Base-by-base conservation (phyloP, 805 yeast species). In the Kuraishia borneana region DNA sequence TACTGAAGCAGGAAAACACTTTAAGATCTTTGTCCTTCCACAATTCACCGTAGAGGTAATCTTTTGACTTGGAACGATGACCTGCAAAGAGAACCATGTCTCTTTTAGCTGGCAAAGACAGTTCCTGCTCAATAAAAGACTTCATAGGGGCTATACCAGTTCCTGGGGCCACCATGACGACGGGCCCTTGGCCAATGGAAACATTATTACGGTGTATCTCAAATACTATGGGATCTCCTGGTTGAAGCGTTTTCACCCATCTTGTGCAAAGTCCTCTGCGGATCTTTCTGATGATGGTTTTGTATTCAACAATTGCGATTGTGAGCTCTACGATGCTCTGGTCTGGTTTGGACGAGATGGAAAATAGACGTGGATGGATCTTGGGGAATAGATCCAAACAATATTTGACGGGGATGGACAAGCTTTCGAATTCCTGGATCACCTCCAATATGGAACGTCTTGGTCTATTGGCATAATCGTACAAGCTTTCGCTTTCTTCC, bases 91-190 rank as follows among this genome's bases (percentile, higher is more conserved):
- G 53, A 29, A 66, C 57, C 27, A 80, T 47, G 2, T 54, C 51
- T 19, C 58, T 60, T 2, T 37, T 30, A 1, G 44, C 45, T 6
- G 36, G 27, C 5, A 45, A 42, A 4, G 42, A 25, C 14, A 53
- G 38, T 3, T 53, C 45, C 1, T 61, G 46, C 29, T 71, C 71
- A 10, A 89, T 65, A 27, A 88, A 47, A 1, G 83, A 69, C 46
- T 84, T 72, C 69, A 89, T 75, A 2, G 98, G 98, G 1, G 99
- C 98, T 8, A 92, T 64, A 2, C 99, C 99, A 0, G 97, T 94
- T 3, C 98, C 99, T 0, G 98, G 94, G 2, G 89, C 80, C 3
- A 89, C 66, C 70, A 89, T 61, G 3, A 92, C 57, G 18, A 82
- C 56, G 0, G 95, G 82, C 2, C 39, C 50, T 3, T 49, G 40